phyloP scores from a whole-genome alignment of 345 rosid species.

The Gossypium turneri region DNA sequence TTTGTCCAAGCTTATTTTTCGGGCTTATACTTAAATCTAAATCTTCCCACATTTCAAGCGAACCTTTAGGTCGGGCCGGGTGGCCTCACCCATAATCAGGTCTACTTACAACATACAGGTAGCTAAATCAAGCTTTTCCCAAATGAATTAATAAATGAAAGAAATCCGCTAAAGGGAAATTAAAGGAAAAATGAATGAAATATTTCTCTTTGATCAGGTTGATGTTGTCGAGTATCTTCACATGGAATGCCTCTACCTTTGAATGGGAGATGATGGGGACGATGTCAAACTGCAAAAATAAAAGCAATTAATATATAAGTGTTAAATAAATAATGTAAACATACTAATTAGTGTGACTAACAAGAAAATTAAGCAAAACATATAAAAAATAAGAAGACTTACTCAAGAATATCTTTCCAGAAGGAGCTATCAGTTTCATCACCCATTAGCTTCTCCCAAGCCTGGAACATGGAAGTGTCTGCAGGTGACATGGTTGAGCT shows the following conservation, averaged over 20 bases:
- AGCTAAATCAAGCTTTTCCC: background rate
- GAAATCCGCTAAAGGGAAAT: background rate
- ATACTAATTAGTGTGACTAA: background rate
- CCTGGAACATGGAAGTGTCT: conserved; percentile 33
- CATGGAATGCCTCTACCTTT: background rate
- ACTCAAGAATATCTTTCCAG: conserved; percentile 65
- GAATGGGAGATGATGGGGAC: background rate
- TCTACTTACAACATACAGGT: background rate
- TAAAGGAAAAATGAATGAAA: background rate
- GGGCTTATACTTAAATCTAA: too few species aligned
- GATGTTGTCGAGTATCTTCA: background rate
- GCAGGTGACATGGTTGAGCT: background rate
- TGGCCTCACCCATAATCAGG: too few species aligned
- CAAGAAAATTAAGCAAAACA: background rate
- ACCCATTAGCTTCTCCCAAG: conserved; percentile 53
- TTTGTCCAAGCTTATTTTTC: too few species aligned
- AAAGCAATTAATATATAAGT: too few species aligned
- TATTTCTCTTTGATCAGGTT: background rate
- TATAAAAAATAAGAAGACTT: conserved; percentile 11
- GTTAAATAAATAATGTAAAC: background rate
- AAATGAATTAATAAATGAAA: too few species aligned
- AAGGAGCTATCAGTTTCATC: conserved; percentile 48
- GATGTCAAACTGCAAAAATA: background rate
- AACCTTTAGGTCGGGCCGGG: too few species aligned
- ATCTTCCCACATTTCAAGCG: too few species aligned